Evolutionary conservation across 1,139 yeast species (phyloP).

Genomic region (Pichia sp.): DNA sequence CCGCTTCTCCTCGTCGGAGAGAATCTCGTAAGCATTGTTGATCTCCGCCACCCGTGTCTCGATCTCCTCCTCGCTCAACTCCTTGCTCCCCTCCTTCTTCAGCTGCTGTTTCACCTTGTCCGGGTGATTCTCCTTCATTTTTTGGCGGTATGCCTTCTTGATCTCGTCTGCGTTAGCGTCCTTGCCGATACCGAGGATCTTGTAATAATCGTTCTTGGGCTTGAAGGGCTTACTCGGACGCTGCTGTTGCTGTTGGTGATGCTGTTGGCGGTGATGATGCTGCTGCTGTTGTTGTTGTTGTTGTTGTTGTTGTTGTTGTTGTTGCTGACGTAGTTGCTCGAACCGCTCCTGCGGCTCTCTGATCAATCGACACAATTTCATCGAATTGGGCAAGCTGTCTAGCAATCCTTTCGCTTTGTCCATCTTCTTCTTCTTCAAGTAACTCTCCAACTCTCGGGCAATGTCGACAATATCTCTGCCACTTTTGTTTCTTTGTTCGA

Average conservation of each 20-base stretch:
- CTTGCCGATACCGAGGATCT: slow-evolving; percentile 63
- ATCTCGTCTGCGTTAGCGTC: slow-evolving; percentile 72
- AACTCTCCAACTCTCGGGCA: slow-evolving; percentile 22
- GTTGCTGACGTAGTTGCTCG: slow-evolving; percentile 35
- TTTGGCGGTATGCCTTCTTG: slow-evolving; percentile 73
- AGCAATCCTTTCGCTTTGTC: slow-evolving; percentile 23
- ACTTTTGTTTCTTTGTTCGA: slow-evolving; percentile 1
- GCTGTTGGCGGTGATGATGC: slow-evolving; percentile 42
- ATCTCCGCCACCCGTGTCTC: slow-evolving; percentile 87
- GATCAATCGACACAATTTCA: slow-evolving; percentile 20
- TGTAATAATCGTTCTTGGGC: slow-evolving; percentile 70
- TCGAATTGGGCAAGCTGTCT: slow-evolving; percentile 16
- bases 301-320: slow-evolving; percentile 44
- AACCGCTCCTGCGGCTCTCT: slow-evolving; percentile 12
- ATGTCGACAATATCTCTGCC: slow-evolving; percentile 24
- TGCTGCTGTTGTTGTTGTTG: slow-evolving; percentile 39
- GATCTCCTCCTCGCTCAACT: slow-evolving; percentile 62
- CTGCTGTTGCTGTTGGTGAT: slow-evolving; percentile 47
- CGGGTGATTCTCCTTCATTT: slow-evolving; percentile 83
- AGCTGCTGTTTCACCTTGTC: slow-evolving; percentile 60
- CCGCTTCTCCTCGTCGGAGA: slow-evolving; percentile 62
- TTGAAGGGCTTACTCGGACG: slow-evolving; percentile 34
- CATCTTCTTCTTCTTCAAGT: slow-evolving; percentile 19
- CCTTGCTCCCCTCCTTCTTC: slow-evolving; percentile 26
- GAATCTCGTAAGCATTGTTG: slow-evolving; percentile 86